Base-by-base conservation (phyloP, 805 yeast species). In the Dipodascopsis tothii region DNA sequence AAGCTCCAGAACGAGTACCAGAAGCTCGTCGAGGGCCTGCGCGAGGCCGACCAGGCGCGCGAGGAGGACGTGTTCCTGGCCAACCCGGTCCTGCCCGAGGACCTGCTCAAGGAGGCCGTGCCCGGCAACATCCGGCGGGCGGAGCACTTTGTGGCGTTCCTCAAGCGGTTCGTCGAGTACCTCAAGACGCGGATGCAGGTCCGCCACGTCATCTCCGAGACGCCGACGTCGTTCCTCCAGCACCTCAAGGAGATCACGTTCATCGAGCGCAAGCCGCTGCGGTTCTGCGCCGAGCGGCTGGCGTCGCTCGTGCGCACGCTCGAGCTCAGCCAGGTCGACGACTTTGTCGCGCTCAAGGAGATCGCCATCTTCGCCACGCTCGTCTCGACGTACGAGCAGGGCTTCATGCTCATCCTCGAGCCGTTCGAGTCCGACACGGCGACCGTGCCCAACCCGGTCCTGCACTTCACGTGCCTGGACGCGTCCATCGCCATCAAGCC, bases 401-500 rank as follows among this genome's bases (percentile, higher is more conserved):
- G 99, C 0, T 92, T 92, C 60, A 78, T 84, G 57, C 70, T 92
- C 45, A 92, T 92, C 51, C 68, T 92, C 41, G 99, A 92, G 61
- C 99, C 99, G 0, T 92, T 80, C 64, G 99, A 92, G 61, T 81
- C 95, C 0, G 94, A 83, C 54, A 92, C 87, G 60, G 87, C 88
- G 2, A 87, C 96, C 0, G 98, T 94, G 23, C 98, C 99, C 0
- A 92, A 92, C 62, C 99, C 99, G 1, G 83, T 92, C 3, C 65
- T 92, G 57, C 80, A 90, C 56, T 88, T 92, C 61, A 81, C 96
- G 0, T 92, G 99, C 67, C 69, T 92, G 38, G 99, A 92, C 67
- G 98, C 99, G 0, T 86, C 96, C 1, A 92, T 92, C 55, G 97
- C 97, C 2, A 92, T 92, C 53, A 92, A 87, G 60, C 98, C 99